These are phyloP conservation scores for Trametes cubensis DNA, from an alignment of 768 basidiomycete genomes.

Conservation along the genomic window DNA sequence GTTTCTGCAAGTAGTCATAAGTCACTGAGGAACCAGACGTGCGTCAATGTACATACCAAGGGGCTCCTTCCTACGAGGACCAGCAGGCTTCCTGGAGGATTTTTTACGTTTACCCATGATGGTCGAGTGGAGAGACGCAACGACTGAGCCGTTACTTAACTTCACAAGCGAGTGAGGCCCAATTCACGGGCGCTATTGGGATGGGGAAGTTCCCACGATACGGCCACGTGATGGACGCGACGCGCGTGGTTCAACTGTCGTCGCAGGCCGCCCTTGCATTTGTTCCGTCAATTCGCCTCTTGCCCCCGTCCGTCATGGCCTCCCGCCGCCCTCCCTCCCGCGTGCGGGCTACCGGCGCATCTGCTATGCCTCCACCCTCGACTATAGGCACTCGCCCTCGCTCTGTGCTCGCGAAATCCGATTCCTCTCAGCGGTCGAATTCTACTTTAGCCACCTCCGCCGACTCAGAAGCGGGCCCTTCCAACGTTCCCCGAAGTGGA, in stretches of 20 bases:
- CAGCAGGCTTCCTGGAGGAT: slow-evolving; percentile 78
- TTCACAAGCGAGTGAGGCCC: background rate
- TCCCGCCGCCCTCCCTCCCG: slow-evolving; percentile 59
- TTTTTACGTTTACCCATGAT: slow-evolving; percentile 91
- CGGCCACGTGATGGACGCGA: slow-evolving; percentile 27
- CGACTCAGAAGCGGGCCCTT: slow-evolving; percentile 25
- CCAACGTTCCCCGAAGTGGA: background rate
- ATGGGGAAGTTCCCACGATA: slow-evolving; percentile 18
- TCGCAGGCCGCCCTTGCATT: slow-evolving; percentile 5
- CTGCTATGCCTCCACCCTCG: slow-evolving; percentile 42
- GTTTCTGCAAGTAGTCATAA: slow-evolving; percentile 53
- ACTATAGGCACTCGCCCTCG: slow-evolving; percentile 43
- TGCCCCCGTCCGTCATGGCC: slow-evolving; percentile 50
- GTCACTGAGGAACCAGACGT: slow-evolving; percentile 4
- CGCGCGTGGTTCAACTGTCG: slow-evolving; percentile 24
- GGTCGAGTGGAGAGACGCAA: slow-evolving; percentile 15
- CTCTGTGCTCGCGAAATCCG: slow-evolving; percentile 50
- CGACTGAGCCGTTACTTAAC: background rate
- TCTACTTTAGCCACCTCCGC: slow-evolving; percentile 30
- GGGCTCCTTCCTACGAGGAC: slow-evolving; percentile 66
- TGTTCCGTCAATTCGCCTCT: slow-evolving; percentile 7
- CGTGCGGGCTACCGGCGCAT: slow-evolving; percentile 29
- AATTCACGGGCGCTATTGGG: background rate
- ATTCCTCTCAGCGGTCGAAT: slow-evolving; percentile 38
- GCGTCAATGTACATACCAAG: slow-evolving; percentile 54